Evolutionary conservation across 116 monocot species (phyloP), one percentile per base, ranked within the genome.

Genomic region (Dioscorea cayenensis): DNA sequence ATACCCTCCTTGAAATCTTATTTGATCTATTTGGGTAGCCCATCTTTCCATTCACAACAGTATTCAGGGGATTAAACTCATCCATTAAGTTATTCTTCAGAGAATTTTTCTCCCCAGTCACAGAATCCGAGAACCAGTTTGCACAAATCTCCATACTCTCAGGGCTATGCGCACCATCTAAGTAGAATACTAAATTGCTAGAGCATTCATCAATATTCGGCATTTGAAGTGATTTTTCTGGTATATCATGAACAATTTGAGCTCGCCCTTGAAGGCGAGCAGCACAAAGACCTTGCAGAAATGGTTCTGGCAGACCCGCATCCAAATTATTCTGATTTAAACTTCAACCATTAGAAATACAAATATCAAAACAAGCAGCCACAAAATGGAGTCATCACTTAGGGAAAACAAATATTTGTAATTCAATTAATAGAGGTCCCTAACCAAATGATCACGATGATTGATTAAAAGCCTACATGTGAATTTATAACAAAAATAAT

Each of bases 151-250:
- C 90, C 79, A 96, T 81, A 73, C 89, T 90, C 77, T 96, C 95
- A 68, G 92, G 87, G 80, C 61, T 96, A 80, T 96, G 95, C 22
- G 92, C 95, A 25, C 95, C 92, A 81, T 96, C 95, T 62, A 96
- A 81, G 72, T 87, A 95, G 77, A 92, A 95, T 36, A 79, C 81
- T 67, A 95, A 52, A 66, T 83, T 75, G 74, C 79, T 77, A 65
- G 29, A 70, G 64, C 60, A 19, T 69, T 64, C 77, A 36, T 70
- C 43, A 27, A 28, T 25, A 79, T 76, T 75, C 58, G 73, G 74
- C 14, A 27, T 49, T 16, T 68, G 28, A 14, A 21, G 29, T 73
- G 48, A 78, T 59, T 66, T 71, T 20, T 61, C 60, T 38, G 62
- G 66, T 23, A 75, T 77, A 64, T 92, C 95, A 73, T 64, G 60